Conservation (phyloP, 176 grass and related monocot species). For the Oryza punctata region DNA sequence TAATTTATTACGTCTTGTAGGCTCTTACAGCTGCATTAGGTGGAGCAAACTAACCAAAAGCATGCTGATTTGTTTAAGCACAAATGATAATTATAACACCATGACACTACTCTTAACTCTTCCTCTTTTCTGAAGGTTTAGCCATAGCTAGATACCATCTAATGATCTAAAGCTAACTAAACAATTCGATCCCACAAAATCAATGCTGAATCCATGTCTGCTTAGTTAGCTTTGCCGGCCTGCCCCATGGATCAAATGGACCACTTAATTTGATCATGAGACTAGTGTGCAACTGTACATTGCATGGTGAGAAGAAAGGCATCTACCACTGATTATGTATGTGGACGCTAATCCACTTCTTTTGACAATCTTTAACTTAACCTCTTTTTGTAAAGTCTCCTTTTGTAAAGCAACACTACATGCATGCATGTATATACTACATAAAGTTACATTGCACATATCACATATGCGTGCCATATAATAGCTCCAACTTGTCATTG, state of each 20-base stretch:
- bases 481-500: background rate
- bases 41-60: background rate
- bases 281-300: background rate
- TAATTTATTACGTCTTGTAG: background rate
- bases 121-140: background rate
- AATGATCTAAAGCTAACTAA: conserved; percentile 1
- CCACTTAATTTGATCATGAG: background rate
- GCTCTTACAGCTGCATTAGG: background rate
- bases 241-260: background rate
- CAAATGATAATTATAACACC: background rate
- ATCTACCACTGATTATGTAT: background rate
- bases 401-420: conserved; percentile 31
- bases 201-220: background rate
- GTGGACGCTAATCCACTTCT: background rate
- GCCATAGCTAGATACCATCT: background rate
- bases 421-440: background rate
- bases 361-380: conserved; percentile 7
- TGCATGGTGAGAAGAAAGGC: conserved; percentile 28
- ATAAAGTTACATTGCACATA: background rate
- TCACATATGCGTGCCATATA: background rate
- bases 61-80: background rate
- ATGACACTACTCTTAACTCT: background rate
- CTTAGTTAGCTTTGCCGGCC: background rate
- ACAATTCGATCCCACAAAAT: background rate
- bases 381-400: conserved; percentile 24